Conservation (phyloP, 2,329 filamentous ascomycete species). For the Alternaria angustiovoidea region DNA sequence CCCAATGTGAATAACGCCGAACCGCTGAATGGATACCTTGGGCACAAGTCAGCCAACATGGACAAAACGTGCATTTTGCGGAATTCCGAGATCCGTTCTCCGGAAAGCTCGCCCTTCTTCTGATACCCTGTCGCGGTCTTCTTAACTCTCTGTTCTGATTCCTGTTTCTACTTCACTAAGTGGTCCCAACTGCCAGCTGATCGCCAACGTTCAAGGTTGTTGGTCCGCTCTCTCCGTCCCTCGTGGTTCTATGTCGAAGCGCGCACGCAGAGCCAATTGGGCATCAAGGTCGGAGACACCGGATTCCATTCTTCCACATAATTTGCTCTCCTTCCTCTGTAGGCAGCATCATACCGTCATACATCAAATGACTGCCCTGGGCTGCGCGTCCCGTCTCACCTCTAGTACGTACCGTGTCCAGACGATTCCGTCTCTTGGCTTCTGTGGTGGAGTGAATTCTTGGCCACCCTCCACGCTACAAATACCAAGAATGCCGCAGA, state of each 20-base stretch:
- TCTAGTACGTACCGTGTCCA: neutral
- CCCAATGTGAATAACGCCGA: neutral
- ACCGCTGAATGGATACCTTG: neutral
- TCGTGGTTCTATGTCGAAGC: neutral
- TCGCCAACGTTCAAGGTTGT: neutral
- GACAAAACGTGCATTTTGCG: neutral
- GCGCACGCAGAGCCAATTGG: neutral
- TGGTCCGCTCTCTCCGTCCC: neutral
- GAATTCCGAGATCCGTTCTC: neutral
- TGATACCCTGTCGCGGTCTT: neutral
- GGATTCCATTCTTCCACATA: neutral
- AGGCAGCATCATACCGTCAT: neutral
- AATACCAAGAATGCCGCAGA: neutral
- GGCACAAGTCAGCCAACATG: neutral
- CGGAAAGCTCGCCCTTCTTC: neutral
- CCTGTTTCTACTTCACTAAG: neutral
- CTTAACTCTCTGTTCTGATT: neutral
- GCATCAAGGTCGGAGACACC: neutral
- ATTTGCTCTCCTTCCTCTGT: neutral
- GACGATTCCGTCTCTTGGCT: neutral
- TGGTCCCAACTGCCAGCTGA: neutral
- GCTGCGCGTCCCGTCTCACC: neutral
- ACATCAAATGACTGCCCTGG: neutral
- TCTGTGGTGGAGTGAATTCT: neutral
- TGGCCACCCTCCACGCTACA: neutral